phyloP scores from a whole-genome alignment of 2,329 filamentous ascomycete species.

The Ilyonectria robusta region DNA sequence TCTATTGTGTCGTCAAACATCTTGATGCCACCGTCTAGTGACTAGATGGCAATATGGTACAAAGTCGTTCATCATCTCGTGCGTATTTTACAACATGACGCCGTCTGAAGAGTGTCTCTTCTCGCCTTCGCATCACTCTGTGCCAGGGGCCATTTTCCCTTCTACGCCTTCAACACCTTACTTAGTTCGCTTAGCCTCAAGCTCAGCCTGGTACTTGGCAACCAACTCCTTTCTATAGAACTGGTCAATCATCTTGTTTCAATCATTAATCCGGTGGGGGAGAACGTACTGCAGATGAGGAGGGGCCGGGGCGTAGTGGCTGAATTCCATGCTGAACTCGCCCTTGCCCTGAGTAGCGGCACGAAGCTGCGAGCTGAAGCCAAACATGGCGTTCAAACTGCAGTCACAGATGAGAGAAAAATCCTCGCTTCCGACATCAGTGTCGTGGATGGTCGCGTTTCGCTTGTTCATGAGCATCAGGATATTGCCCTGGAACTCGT shows the following conservation, averaged over 20 bases:
- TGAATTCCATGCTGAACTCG: slow-evolving; percentile 99
- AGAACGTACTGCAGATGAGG: slow-evolving; percentile 86
- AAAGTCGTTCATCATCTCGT: slow-evolving; percentile 42
- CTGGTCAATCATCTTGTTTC: slow-evolving; percentile 23
- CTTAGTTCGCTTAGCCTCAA: slow-evolving; percentile 70
- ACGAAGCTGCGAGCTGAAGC: slow-evolving; percentile 91
- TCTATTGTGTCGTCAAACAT: slow-evolving; percentile 39
- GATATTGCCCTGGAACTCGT: slow-evolving; percentile 97
- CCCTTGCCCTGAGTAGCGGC: slow-evolving; percentile 98
- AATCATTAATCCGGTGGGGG: not conserved
- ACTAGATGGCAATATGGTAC: slow-evolving; percentile 45
- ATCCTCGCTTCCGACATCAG: slow-evolving; percentile 93
- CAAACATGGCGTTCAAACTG: slow-evolving; percentile 97
- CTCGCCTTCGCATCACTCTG: slow-evolving; percentile 20
- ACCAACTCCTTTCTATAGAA: slow-evolving; percentile 68
- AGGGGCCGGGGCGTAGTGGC: slow-evolving; percentile 91
- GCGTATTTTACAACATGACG: slow-evolving; percentile 43
- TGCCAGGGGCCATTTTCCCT: slow-evolving; percentile 10
- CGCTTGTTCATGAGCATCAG: slow-evolving; percentile 97
- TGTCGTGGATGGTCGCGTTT: slow-evolving; percentile 94
- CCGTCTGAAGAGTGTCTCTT: slow-evolving; percentile 22
- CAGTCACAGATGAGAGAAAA: slow-evolving; percentile 95
- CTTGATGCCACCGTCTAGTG: slow-evolving; percentile 27
- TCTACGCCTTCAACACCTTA: slow-evolving; percentile 49
- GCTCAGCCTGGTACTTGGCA: slow-evolving; percentile 71